A percentile compares a stretch with the other conserved stretches of the same genome.
Evolutionary conservation across 1,139 yeast genomes (phyloP).

Genomic region (Yamadazyma trypodendri): DNA sequence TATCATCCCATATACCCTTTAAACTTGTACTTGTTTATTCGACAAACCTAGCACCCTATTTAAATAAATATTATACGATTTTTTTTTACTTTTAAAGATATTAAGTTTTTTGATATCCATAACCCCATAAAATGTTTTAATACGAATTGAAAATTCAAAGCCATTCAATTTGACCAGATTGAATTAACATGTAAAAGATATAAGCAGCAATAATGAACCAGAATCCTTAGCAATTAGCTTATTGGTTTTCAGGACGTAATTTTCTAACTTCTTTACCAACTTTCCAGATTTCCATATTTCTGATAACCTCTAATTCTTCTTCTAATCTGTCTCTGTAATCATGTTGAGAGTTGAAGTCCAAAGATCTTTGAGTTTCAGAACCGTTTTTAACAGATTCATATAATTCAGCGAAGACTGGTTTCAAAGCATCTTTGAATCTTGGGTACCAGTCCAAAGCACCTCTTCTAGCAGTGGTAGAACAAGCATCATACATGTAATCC

Average conservation of each 20-base stretch:
- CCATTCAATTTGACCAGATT: conserved; percentile 17
- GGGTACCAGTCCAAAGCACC: conserved; percentile 99
- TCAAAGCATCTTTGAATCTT: conserved; percentile 95
- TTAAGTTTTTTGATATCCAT: conserved; percentile 7
- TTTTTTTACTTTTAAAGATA: conserved; percentile 14
- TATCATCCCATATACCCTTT: too few species aligned
- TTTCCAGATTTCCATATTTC: conserved; percentile 98
- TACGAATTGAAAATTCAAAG: conserved; percentile 25
- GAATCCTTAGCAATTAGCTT: conserved; percentile 19
- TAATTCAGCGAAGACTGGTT: conserved; percentile 95
- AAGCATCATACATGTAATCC: conserved; percentile 99
- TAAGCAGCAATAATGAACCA: neutral
- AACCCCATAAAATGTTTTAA: conserved; percentile 7
- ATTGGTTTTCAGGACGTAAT: conserved; percentile 98
- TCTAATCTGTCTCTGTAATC: conserved; percentile 98
- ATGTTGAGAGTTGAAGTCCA: conserved; percentile 95
- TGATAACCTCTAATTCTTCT: conserved; percentile 86
- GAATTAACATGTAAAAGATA: conserved; percentile 8
- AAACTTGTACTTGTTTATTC: conserved; percentile 34
- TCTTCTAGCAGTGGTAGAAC: conserved; percentile 99
- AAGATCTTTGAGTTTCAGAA: conserved; percentile 95
- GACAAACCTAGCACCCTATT: conserved; percentile 36
- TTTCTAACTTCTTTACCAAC: conserved; percentile 99
- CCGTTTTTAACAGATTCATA: conserved; percentile 96
- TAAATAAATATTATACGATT: conserved; percentile 19